These are phyloP conservation scores for Candida ortonii DNA, from an alignment of 805 yeast genomes.

Conservation along the genomic window DNA sequence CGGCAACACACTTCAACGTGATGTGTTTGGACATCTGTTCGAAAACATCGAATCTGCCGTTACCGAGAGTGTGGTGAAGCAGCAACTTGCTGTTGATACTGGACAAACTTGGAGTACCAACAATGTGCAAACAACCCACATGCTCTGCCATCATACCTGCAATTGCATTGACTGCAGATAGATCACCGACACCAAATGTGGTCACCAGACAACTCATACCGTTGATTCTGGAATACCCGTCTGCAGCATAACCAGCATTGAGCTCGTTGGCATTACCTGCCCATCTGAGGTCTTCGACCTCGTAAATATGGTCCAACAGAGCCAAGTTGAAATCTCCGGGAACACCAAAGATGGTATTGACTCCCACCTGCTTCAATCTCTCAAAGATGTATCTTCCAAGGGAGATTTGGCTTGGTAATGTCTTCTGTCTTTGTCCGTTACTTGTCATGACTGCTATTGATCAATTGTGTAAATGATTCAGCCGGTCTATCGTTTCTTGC, in stretches of 20 bases:
- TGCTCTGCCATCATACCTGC: constrained; percentile 91
- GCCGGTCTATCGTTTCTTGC: too few species aligned
- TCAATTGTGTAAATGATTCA: too few species aligned
- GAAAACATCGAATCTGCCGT: constrained; percentile 78
- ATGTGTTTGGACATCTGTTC: constrained; percentile 74
- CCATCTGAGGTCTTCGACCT: constrained; percentile 77
- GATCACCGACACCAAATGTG: constrained; percentile 90
- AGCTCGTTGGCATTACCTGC: constrained; percentile 89
- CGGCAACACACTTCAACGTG: constrained; percentile 61
- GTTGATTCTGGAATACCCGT: constrained; percentile 82
- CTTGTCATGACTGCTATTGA: too few species aligned
- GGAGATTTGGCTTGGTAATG: constrained; percentile 40
- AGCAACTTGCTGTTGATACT: constrained; percentile 71
- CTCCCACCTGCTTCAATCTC: constrained; percentile 69
- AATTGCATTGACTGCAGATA: constrained; percentile 78
- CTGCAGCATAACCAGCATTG: constrained; percentile 87
- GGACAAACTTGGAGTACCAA: constrained; percentile 78
- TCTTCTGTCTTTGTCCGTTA: constrained; percentile 19
- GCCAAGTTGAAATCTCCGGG: constrained; percentile 82
- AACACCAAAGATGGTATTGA: constrained; percentile 71
- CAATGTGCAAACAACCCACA: constrained; percentile 80
- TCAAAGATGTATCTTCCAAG: constrained; percentile 78
- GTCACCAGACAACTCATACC: constrained; percentile 73
- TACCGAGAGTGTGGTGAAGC: constrained; percentile 81
- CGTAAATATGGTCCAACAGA: constrained; percentile 68